Evolutionary conservation across 2,329 filamentous ascomycete genomes (phyloP).

Genomic region (Rutstroemia sp.): DNA sequence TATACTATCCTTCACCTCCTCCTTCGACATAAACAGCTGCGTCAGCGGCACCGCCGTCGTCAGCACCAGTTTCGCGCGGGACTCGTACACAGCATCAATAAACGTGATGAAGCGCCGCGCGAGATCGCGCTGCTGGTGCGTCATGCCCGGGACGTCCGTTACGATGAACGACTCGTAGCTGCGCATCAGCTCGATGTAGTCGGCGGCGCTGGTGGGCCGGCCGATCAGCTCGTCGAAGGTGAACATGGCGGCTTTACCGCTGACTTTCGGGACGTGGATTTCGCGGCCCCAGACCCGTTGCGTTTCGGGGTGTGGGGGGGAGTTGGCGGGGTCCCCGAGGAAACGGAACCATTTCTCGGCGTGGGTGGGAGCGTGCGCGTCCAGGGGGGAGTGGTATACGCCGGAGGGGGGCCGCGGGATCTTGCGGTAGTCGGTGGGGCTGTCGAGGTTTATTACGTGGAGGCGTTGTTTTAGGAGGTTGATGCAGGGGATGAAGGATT

Average conservation of each 20-base stretch:
- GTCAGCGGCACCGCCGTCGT: slow-evolving; percentile 80
- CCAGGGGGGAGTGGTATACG: slow-evolving; percentile 87
- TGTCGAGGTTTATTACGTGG: slow-evolving; percentile 89
- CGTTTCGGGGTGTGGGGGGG: slow-evolving; percentile 68
- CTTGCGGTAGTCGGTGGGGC: slow-evolving; percentile 93
- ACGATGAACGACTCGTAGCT: slow-evolving; percentile 90
- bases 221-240: slow-evolving; percentile 90
- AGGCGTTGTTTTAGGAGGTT: slow-evolving; percentile 79
- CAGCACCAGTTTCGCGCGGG: slow-evolving; percentile 86
- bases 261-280: slow-evolving; percentile 79
- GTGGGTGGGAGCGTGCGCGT: slow-evolving; percentile 67
- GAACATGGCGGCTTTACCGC: slow-evolving; percentile 82
- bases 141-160: slow-evolving; percentile 90
- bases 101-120: slow-evolving; percentile 95
- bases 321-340: slow-evolving; percentile 64
- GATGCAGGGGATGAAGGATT: slow-evolving; percentile 93
- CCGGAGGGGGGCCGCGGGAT: slow-evolving; percentile 87
- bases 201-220: slow-evolving; percentile 80
- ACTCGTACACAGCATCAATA: slow-evolving; percentile 92
- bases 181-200: slow-evolving; percentile 87
- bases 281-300: slow-evolving; percentile 91
- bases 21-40: slow-evolving; percentile 74
- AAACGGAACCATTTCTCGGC: slow-evolving; percentile 95
- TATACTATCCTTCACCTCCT: slow-evolving; percentile 58
- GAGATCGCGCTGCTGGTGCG: slow-evolving; percentile 73